Evolutionary conservation across 2,329 filamentous ascomycete genomes (phyloP).

Genomic region (Fusarium concolor): DNA sequence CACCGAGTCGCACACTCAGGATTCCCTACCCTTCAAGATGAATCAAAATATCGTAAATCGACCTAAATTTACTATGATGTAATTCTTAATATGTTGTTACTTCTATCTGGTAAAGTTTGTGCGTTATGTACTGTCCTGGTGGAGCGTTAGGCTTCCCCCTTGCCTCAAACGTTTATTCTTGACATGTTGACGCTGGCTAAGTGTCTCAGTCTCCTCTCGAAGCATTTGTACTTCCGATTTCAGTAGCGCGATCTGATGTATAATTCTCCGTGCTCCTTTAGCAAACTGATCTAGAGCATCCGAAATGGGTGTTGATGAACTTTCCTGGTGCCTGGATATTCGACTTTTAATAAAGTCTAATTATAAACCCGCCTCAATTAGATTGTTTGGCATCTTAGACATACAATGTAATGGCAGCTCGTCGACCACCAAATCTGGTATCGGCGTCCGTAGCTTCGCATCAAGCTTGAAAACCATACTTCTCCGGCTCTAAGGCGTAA

Average conservation of each 20-base stretch:
- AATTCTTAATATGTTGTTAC: neutral
- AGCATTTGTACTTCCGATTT: neutral
- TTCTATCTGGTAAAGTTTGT: neutral
- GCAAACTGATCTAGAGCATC: neutral
- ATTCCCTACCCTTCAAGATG: neutral
- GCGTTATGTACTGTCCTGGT: neutral
- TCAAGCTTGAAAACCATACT: neutral
- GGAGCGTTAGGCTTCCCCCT: neutral
- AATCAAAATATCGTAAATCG: neutral
- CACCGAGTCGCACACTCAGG: neutral
- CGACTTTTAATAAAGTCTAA: neutral
- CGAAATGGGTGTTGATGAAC: neutral
- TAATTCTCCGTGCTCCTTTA: neutral
- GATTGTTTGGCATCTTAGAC: neutral
- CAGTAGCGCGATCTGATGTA: neutral
- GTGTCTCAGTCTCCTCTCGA: neutral
- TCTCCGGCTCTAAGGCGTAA: neutral
- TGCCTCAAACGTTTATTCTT: neutral
- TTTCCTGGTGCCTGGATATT: neutral
- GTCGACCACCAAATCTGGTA: neutral
- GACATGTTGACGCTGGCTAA: neutral
- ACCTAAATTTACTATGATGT: neutral
- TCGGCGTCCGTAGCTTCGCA: neutral
- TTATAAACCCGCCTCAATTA: neutral
- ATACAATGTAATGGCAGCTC: neutral